Evolutionary conservation across 2,329 filamentous ascomycete genomes (phyloP).

Genomic region (Fusarium napiforme): DNA sequence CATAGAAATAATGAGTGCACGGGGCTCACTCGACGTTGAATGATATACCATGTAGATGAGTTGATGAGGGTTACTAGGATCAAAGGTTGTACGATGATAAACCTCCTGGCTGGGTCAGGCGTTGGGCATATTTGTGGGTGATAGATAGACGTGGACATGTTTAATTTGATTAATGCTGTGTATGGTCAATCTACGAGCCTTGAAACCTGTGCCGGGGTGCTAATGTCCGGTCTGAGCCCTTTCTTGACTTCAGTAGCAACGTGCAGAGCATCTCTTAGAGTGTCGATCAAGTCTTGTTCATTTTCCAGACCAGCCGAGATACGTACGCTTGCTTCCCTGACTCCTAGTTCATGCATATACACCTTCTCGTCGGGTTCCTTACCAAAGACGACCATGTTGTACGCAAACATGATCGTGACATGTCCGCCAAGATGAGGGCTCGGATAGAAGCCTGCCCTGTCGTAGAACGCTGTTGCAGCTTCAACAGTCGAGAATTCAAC

Average conservation of each 20-base stretch:
- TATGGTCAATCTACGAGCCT: neutral
- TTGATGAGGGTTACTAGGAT: slow-evolving; percentile 15
- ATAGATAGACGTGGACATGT: slow-evolving; percentile 31
- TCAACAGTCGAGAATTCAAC: slow-evolving; percentile 60
- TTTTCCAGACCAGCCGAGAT: slow-evolving; percentile 61
- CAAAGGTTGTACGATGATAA: slow-evolving; percentile 19
- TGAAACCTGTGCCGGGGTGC: no score
- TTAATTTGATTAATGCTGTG: slow-evolving; percentile 25
- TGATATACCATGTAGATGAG: slow-evolving; percentile 41
- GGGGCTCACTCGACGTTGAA: slow-evolving; percentile 33
- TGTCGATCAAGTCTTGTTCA: slow-evolving; percentile 54
- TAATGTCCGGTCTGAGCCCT: neutral
- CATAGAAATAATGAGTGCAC: slow-evolving; percentile 9
- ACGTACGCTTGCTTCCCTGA: slow-evolving; percentile 55
- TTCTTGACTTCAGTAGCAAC: slow-evolving; percentile 37
- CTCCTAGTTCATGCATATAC: slow-evolving; percentile 53
- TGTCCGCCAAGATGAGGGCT: slow-evolving; percentile 66
- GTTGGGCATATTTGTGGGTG: slow-evolving; percentile 38
- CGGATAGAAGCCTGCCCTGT: slow-evolving; percentile 59
- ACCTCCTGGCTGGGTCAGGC: slow-evolving; percentile 36
- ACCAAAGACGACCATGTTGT: slow-evolving; percentile 57
- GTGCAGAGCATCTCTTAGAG: slow-evolving; percentile 49
- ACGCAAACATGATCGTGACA: slow-evolving; percentile 60
- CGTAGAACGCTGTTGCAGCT: slow-evolving; percentile 59
- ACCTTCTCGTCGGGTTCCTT: slow-evolving; percentile 51